Percentiles rank a stretch among this genome's conserved stretches.
phyloP scores from a whole-genome alignment of 306 rosid genomes.

The Gastrolobium villosum region DNA sequence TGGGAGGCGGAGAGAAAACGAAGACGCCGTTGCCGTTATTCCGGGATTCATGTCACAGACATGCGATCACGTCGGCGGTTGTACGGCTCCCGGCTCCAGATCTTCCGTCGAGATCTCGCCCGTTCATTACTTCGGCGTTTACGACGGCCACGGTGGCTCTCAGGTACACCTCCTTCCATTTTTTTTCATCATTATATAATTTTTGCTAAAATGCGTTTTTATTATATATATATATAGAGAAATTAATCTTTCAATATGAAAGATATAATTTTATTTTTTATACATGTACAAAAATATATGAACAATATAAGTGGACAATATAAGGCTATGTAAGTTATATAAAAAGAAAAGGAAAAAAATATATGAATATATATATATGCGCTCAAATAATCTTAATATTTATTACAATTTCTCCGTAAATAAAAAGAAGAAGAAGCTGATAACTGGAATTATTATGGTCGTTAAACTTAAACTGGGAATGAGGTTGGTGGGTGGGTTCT shows the following conservation, averaged over 20 bases:
- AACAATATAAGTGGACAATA: too few relatives aligned
- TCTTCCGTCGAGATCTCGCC: constrained; percentile 73
- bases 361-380: too few relatives aligned
- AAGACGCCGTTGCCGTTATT: constrained; percentile 73
- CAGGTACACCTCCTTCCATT: constrained; percentile 59
- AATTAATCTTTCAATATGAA: too few relatives aligned
- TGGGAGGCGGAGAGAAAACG: constrained; percentile 86
- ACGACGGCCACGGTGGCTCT: constrained; percentile 92
- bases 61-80: constrained; percentile 81
- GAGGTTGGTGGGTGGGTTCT: constrained; percentile 42
- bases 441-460: constrained; percentile 11
- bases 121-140: constrained; percentile 83
- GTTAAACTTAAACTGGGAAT: constrained; percentile 45
- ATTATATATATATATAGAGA: not conserved
- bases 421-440: not conserved
- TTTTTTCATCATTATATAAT: not conserved
- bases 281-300: too few relatives aligned
- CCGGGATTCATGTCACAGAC: constrained; percentile 71
- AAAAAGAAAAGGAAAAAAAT: too few relatives aligned
- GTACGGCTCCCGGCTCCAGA: constrained; percentile 72
- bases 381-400: not conserved
- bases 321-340: too few relatives aligned
- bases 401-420: not conserved
- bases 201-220: not conserved
- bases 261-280: too few relatives aligned